A percentile compares a stretch with the other conserved stretches of the same genome.
Evolutionary conservation across 179 eudicot genomes (phyloP).

Genomic region (Camellia oleifera): DNA sequence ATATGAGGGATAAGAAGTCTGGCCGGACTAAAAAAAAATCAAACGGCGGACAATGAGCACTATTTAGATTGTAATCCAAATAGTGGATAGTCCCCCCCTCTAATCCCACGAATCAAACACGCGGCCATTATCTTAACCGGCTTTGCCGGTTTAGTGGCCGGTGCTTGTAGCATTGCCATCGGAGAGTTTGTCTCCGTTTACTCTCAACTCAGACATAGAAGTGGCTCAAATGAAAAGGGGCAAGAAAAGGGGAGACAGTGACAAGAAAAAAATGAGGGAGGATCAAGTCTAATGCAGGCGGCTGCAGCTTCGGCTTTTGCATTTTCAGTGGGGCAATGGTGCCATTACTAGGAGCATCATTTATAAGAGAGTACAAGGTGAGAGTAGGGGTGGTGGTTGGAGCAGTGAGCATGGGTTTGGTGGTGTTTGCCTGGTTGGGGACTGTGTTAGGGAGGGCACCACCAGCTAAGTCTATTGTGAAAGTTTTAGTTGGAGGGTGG

Average conservation of each 20-base stretch:
- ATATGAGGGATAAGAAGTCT: no score
- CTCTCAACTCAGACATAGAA: no score
- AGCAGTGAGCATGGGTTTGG: slow-evolving; percentile 23
- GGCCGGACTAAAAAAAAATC: no score
- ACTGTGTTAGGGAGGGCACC: slow-evolving; percentile 22
- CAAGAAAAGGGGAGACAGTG: neutral
- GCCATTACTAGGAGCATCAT: slow-evolving; percentile 16
- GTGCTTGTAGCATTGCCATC: no score
- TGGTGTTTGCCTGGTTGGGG: slow-evolving; percentile 22
- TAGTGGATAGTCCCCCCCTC: no score
- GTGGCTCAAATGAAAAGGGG: slow-evolving; percentile 9
- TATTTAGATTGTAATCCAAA: no score
- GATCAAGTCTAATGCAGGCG: slow-evolving; percentile 23
- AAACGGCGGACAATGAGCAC: no score
- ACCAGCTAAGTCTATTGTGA: neutral
- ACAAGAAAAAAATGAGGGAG: slow-evolving; percentile 10
- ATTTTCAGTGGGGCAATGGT: neutral
- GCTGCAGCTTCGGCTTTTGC: slow-evolving; percentile 29
- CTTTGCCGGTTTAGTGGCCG: no score
- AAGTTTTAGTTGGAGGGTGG: no score
- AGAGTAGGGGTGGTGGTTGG: slow-evolving; percentile 18
- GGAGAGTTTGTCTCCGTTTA: no score
- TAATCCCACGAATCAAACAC: no score
- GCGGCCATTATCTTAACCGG: no score
- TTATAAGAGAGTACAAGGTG: slow-evolving; percentile 17